Base-by-base conservation (phyloP, 2,329 filamentous ascomycete species). In the Fusarium begoniae region DNA sequence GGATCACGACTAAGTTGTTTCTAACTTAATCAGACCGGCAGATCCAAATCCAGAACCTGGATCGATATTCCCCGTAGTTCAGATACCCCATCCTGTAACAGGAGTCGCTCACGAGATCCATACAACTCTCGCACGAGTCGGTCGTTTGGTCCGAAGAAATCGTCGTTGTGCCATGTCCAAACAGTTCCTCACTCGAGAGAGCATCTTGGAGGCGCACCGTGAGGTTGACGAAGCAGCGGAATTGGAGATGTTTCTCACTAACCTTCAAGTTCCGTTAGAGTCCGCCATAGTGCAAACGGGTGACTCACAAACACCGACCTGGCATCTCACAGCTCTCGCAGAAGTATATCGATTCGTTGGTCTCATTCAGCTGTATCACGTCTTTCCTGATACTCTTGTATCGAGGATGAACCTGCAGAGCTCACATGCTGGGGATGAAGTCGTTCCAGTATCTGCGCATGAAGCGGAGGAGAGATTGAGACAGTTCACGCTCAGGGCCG, bases 41-140 rank as follows among this genome's bases (percentile, higher is more conserved):
- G 24, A 28, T 4, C 2, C 2, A 0, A 0, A 30, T 0, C 5
- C 20, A 18, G 24, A 18, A 5, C 5, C 24, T n/a, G 24, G 24
- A 2, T 55, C 51, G 2, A 55, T 55, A n/a, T 55, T 55, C 20
- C 51, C 37, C 0, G 18, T 40, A 1, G 26, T 55, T 1, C 51
- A 40, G 8, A 55, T 40, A 2, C 51, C 51, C 0, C 51, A 55
- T 40, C 51, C 51, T 17, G 51, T 55, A 40, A 55, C 51, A 1
- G 51, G 51, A 30, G 51, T 55, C 4, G 51, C 51, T 2, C 51
- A 38, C 10, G 24, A 55, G 8, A 40, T 40, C 14, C 51, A 55
- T 4, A 14, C 35, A 0, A 22, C 24, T n/a, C 37, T 55, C 4
- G 51, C 51, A 8, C 38, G 37, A 0, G 51, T 40, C 8, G 51